These are phyloP conservation scores for Venturia effusa DNA, from an alignment of 2,329 filamentous ascomycete species.

Conservation along the genomic window DNA sequence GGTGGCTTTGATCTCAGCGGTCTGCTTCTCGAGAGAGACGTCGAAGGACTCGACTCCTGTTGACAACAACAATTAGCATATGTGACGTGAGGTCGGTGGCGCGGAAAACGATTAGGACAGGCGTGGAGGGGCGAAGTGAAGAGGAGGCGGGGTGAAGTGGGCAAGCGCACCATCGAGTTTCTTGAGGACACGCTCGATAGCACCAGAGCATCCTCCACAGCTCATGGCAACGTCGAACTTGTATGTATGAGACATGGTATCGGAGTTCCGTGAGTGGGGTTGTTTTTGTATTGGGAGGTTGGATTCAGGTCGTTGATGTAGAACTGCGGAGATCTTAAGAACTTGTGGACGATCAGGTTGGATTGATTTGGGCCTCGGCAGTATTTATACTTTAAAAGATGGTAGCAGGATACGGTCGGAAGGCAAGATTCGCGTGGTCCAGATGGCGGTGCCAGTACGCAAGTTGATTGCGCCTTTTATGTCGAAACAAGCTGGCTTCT, in stretches of 20 bases:
- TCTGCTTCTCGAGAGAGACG: conserved; percentile 78
- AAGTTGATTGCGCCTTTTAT: conserved; percentile 2
- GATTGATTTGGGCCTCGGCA: neutral
- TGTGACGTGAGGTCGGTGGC: neutral
- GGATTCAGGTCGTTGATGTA: neutral
- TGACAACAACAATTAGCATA: neutral
- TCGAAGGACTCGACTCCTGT: conserved; percentile 78
- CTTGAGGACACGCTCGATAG: conserved; percentile 82
- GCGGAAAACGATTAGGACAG: conserved; percentile 5
- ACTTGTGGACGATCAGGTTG: neutral
- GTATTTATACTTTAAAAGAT: neutral
- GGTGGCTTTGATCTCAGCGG: conserved; percentile 52
- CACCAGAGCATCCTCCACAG: conserved; percentile 93
- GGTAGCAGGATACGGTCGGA: neutral
- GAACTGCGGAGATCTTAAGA: neutral
- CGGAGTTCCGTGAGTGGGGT: neutral
- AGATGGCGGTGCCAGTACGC: neutral
- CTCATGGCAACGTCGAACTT: conserved; percentile 91
- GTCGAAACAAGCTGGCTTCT: neutral
- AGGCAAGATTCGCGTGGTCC: neutral
- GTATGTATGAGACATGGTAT: conserved; percentile 70
- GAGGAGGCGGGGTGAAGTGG: no score
- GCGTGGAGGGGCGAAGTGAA: neutral
- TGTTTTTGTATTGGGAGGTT: neutral
- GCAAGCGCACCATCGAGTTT: conserved; percentile 69